phyloP scores from a whole-genome alignment of 495 filamentous ascomycete genomes.

The Daldinia bambusicola region DNA sequence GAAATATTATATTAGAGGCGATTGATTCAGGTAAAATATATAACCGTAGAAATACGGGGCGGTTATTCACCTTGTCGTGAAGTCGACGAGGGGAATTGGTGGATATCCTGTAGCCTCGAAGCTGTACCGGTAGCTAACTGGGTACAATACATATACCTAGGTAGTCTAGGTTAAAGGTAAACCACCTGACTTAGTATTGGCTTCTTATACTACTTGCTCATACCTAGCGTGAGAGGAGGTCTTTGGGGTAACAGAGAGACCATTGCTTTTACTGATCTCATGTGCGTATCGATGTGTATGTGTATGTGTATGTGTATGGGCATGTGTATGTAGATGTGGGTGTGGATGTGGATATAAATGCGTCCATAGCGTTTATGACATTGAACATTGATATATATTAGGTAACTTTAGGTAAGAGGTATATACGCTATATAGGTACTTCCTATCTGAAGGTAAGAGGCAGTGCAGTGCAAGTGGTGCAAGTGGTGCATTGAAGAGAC shows the following conservation, averaged over 20 bases:
- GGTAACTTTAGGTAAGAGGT: neutral
- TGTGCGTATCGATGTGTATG: neutral
- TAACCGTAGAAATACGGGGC: neutral
- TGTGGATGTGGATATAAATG: no score
- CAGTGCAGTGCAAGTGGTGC: neutral
- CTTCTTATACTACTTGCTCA: conserved; percentile 18
- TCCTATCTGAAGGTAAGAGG: neutral
- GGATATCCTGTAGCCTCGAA: conserved; percentile 19
- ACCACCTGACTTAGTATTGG: conserved; percentile 8
- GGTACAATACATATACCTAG: neutral
- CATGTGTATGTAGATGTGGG: no score
- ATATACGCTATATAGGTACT: neutral
- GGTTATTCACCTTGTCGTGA: conserved; percentile 8
- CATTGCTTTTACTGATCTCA: conserved; percentile 19
- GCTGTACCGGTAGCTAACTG: conserved; percentile 7
- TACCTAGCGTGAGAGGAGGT: conserved; percentile 3
- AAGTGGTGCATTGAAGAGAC: neutral
- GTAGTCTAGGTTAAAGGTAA: conserved; percentile 4
- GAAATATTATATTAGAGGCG: conserved; percentile 1
- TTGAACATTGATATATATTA: no score
- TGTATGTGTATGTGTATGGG: neutral
- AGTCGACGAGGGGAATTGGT: conserved; percentile 12
- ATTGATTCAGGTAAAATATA: neutral
- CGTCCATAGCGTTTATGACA: no score
- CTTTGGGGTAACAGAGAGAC: conserved; percentile 13